A percentile compares a stretch with the other conserved stretches of the same genome.
Evolutionary conservation across 2,329 filamentous ascomycete genomes (phyloP).

Genomic region (Beauveria australis): DNA sequence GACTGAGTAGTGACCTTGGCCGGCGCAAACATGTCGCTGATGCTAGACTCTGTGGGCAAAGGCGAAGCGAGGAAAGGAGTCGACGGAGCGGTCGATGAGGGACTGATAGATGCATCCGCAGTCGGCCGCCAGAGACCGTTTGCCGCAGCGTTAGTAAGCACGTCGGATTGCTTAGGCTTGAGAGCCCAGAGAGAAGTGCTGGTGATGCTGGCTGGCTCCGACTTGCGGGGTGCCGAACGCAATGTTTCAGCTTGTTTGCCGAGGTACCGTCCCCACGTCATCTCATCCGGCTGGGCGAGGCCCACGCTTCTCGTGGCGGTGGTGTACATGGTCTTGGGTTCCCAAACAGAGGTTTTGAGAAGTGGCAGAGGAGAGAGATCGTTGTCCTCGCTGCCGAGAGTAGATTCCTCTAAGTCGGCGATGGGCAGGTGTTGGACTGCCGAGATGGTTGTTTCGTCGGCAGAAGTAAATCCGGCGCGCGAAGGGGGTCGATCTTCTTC

Average conservation of each 20-base stretch:
- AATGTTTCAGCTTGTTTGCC: slow-evolving; percentile 4
- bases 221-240: slow-evolving; percentile 11
- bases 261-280: slow-evolving; percentile 27
- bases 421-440: background rate
- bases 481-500: background rate
- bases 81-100: slow-evolving; percentile 4
- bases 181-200: slow-evolving; percentile 8
- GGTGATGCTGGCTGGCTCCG: slow-evolving; percentile 4
- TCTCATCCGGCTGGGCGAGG: slow-evolving; percentile 27
- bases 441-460: background rate
- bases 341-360: slow-evolving; percentile 5
- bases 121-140: background rate
- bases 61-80: slow-evolving; percentile 13
- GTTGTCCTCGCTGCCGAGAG: slow-evolving; percentile 15
- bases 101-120: background rate
- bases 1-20: slow-evolving; percentile 11
- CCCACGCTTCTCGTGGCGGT: slow-evolving; percentile 13
- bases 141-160: background rate
- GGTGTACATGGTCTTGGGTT: background rate
- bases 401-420: background rate
- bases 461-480: background rate
- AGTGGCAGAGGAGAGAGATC: background rate
- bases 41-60: slow-evolving; percentile 11
- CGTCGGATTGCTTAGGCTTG: background rate
- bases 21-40: slow-evolving; percentile 4